phyloP scores from a whole-genome alignment of 1,284 basidiomycete genomes.

The Mycosarcoma maydis region DNA sequence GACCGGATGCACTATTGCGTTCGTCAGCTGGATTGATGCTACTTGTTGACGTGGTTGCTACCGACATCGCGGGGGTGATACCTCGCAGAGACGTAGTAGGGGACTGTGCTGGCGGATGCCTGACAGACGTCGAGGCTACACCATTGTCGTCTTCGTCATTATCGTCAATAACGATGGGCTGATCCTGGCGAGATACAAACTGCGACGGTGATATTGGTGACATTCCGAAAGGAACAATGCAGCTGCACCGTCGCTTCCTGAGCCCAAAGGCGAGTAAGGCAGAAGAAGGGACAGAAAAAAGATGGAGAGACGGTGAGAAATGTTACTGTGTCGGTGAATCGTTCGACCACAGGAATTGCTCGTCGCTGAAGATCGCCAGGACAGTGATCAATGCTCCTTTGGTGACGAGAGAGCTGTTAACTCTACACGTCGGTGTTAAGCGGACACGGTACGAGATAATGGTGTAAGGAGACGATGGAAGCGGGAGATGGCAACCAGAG shows the following conservation, averaged over 20 bases:
- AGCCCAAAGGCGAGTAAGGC: no score
- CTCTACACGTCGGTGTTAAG: no score
- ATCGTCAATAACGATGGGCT: conserved; percentile 23
- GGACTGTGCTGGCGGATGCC: background rate
- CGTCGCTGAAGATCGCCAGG: no score
- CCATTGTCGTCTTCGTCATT: conserved; percentile 31
- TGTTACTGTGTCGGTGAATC: no score
- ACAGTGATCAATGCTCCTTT: no score
- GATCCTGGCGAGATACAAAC: background rate
- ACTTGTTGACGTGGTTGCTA: conserved; percentile 14
- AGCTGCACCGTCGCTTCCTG: no score
- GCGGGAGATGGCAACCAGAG: background rate
- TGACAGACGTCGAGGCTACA: background rate
- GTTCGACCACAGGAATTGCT: no score
- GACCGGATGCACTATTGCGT: background rate
- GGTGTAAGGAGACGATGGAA: no score
- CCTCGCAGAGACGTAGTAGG: conserved; percentile 15
- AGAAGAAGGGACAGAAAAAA: no score
- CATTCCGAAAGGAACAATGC: conserved; percentile 3
- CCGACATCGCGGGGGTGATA: conserved; percentile 35
- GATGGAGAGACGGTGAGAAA: no score
- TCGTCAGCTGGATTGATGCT: conserved; percentile 4
- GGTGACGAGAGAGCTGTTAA: background rate
- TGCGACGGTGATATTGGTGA: conserved; percentile 7
- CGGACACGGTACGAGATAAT: no score